Percentiles rank a stretch among this genome's conserved stretches.
Conservation (phyloP, 2,329 filamentous ascomycete species). For the Lasiodiplodia gonubiensis region DNA sequence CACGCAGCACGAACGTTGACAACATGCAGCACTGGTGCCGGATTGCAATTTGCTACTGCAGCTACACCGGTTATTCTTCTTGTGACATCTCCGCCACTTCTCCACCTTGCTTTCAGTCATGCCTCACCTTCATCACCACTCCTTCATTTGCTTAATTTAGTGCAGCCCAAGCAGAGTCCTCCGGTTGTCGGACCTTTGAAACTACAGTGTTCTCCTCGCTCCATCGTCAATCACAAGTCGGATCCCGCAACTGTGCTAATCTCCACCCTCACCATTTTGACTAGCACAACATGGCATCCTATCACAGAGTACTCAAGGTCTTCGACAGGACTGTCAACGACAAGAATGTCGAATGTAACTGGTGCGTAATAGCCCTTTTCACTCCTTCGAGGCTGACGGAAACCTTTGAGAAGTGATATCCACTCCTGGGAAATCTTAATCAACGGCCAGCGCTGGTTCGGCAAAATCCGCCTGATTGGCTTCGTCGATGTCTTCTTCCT, state of each 20-base stretch:
- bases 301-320: neutral
- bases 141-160: neutral
- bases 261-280: neutral
- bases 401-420: neutral
- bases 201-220: no score
- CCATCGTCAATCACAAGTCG: neutral
- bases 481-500: slow-evolving; percentile 8
- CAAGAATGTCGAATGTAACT: neutral
- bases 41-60: neutral
- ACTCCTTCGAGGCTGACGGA: neutral
- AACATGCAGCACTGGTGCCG: neutral
- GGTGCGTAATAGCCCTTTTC: neutral
- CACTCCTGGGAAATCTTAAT: neutral
- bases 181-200: neutral
- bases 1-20: no score
- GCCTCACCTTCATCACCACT: neutral
- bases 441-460: neutral
- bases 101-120: neutral
- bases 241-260: no score
- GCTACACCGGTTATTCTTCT: neutral
- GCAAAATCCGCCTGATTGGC: slow-evolving; percentile 4
- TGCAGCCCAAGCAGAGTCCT: neutral
- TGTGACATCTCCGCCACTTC: neutral
- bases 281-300: neutral
- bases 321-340: neutral